Conservation (phyloP, 345 rosid genomes). For the Orychophragmus violaceus region DNA sequence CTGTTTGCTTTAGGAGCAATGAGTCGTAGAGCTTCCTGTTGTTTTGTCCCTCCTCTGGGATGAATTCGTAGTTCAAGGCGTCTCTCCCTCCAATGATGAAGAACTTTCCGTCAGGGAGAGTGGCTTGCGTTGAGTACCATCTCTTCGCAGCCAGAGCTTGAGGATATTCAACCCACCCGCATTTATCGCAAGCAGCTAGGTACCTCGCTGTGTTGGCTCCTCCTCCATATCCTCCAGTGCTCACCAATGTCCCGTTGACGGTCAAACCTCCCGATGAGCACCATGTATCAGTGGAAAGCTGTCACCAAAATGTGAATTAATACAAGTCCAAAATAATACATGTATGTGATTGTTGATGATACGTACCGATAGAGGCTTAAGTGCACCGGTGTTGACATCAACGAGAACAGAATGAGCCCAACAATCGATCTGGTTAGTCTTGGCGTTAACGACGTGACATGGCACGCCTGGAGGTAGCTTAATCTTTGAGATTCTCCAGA, state of each 20-base stretch:
- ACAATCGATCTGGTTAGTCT: constrained; percentile 46
- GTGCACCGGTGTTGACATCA: constrained; percentile 38
- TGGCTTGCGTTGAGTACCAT: constrained; percentile 88
- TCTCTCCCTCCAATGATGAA: constrained; percentile 79
- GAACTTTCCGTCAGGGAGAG: constrained; percentile 61
- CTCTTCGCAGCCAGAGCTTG: constrained; percentile 57
- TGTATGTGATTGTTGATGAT: neutral
- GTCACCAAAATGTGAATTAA: constrained; percentile 10
- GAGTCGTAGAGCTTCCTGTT: constrained; percentile 35
- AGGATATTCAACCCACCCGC: constrained; percentile 67
- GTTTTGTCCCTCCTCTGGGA: constrained; percentile 50
- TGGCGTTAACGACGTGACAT: constrained; percentile 37
- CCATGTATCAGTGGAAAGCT: constrained; percentile 85
- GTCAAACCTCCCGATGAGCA: constrained; percentile 90
- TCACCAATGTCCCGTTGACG: constrained; percentile 54
- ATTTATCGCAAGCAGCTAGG: constrained; percentile 30
- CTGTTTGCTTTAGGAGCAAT: constrained; percentile 48
- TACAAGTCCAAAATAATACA: neutral
- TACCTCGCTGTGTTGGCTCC: constrained; percentile 68
- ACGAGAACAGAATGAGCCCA: constrained; percentile 58
- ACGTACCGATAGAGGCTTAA: constrained; percentile 50
- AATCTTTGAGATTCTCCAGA: constrained; percentile 48
- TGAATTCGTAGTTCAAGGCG: constrained; percentile 65
- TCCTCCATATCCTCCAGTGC: constrained; percentile 65
- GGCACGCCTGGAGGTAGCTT: constrained; percentile 32